Base-by-base conservation (phyloP, 805 yeast genomes). In the Myxozyma udenii region DNA sequence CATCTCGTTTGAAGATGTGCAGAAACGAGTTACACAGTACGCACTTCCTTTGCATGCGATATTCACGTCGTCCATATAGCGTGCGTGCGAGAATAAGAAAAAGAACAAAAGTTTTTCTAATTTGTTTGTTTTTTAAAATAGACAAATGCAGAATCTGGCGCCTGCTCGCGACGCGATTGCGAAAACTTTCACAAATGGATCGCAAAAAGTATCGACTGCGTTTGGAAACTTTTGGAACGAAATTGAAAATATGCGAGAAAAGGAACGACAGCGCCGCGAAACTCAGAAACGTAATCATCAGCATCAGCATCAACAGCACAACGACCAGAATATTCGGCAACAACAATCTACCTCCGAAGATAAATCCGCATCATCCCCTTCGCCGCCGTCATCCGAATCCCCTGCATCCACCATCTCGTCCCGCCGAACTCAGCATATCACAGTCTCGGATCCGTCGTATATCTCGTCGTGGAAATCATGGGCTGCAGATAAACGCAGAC, bases 141-240 rank as follows among this genome's bases (percentile, higher is more conserved):
- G 58, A 23, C 61, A 57, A 24, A 53, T 57, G 50, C 61, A 48
- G 16, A 53, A 56, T 41, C 46, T 56, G 3, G 61, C 64, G 3
- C 63, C 56, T 12, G 61, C 62, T 2, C 46, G 61, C 14, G 65
- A 65, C 3, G 61, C 64, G 11, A 57, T 65, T 14, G 63, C 66
- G 11, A 60, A 60, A 41, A 58, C 64, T 1, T 55, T 61, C 38
- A 38, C 57, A n/a, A 41, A 47, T 16, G 53, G 62, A 7, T 54
- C 62, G 14, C 61, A 57, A 26, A 61, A 58, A 19, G 65, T 66
- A 19, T 46, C 64, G 4, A 55, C 55, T 28, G 68, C 65, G 4
- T 63, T 63, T 47, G 64, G 65, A 9, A 61, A 51, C 44, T 53
- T 66, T 16, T 66, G 69, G 69, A 52, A 58, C 9, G 58, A 56